Base-by-base conservation (phyloP, 495 filamentous ascomycete genomes). In the Trypethelium eluteriae region DNA sequence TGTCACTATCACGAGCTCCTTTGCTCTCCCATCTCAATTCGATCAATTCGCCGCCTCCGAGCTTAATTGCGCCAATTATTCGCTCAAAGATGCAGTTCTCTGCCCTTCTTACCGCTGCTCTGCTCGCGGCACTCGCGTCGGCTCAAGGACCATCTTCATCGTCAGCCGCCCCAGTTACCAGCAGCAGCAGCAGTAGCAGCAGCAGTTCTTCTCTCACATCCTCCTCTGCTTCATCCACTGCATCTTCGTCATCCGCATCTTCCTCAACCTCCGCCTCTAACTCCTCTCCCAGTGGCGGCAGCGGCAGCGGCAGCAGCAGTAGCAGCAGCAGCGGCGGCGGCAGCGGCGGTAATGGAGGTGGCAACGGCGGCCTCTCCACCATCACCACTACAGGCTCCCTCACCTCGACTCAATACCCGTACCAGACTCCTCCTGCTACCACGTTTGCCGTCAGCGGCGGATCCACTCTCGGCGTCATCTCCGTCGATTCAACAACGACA, bases 251-350 rank as follows among this genome's bases (percentile, higher is more conserved):
- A 5, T 59, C 53, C 7, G 34, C 53, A 10, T 59, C 53, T 9
- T 59, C 53, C 9, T 34, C 53, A 7, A 7, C 53, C 32, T 59
- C 53, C 6, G 34, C 53, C 25, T 59, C 53, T 59, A 32, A 59
- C 53, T 59, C 53, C 53, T 59, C 53, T 36, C 18, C 53, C 53
- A 59, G 53, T 36, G 53, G 53, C 53, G 53, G 53, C 32, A 59
- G 53, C 32, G 53, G 53, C 32, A 32, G 53, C 53, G 18, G 18
- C 32, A 18, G 32, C 53, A 32, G 53, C 2, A 32, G 53, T 2
- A 5, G 7, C 5, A 59, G 32, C 53, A 34, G 32, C 7, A 59
- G 25, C 53, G 36, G 25, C 53, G 53, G 34, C 32, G 53, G 34
- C 25, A 59, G 11, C 5, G 53, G 25, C 11, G 6, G 34, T 36